Evolutionary conservation across 2,329 filamentous ascomycete species (phyloP).

Genomic region (Shiraia sp.): DNA sequence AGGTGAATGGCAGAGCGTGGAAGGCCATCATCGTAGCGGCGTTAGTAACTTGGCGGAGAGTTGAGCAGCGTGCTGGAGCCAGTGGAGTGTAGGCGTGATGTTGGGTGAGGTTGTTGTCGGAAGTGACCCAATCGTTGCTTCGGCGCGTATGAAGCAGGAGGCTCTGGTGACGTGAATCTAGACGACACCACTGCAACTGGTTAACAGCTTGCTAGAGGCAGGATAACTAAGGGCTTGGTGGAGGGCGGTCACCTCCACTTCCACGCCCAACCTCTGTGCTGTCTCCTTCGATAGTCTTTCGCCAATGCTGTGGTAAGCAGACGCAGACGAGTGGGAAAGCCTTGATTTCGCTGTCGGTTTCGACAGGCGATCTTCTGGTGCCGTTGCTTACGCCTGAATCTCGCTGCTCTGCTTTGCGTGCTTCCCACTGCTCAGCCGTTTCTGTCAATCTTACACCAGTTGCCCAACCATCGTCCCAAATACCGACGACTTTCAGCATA

Average conservation of each 20-base stretch:
- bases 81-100: conserved; percentile 23
- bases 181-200: conserved; percentile 28
- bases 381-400: conserved; percentile 93
- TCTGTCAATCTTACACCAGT: conserved; percentile 85
- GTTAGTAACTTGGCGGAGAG: conserved; percentile 30
- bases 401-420: conserved; percentile 73
- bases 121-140: conserved; percentile 4
- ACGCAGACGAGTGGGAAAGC: conserved; percentile 97
- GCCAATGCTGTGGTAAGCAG: conserved; percentile 93
- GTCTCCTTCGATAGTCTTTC: conserved; percentile 93
- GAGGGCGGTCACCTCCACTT: conserved; percentile 39
- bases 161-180: conserved; percentile 18
- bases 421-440: conserved; percentile 86
- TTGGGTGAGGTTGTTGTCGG: conserved; percentile 1
- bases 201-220: conserved; percentile 25
- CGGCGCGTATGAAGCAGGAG: conserved; percentile 3
- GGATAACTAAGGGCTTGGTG: conserved; percentile 33
- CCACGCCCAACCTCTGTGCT: conserved; percentile 37
- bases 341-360: conserved; percentile 78
- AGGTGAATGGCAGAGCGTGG: conserved; percentile 24
- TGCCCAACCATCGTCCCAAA: conserved; percentile 99
- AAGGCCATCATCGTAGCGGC: conserved; percentile 39
- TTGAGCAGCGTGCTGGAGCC: conserved; percentile 38
- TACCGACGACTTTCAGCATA: conserved; percentile 97
- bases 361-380: conserved; percentile 49